Conservation (phyloP, 129 eudicot species). For the Apium graveolens region DNA sequence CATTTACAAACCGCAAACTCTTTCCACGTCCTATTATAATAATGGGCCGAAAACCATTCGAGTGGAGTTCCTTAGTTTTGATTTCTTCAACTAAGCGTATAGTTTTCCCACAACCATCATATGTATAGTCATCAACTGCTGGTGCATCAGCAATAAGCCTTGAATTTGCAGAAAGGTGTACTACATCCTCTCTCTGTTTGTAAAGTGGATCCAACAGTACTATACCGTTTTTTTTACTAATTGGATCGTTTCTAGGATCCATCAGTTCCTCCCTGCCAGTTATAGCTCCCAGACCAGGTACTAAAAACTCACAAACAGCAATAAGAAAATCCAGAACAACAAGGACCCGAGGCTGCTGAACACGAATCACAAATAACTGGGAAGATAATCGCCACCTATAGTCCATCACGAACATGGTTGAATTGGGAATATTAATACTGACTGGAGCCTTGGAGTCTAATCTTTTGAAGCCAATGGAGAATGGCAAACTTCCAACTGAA, state of each 20-base stretch:
- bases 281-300: slow-evolving; percentile 79
- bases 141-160: slow-evolving; percentile 74
- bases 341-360: slow-evolving; percentile 89
- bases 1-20: slow-evolving; percentile 73
- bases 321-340: slow-evolving; percentile 97
- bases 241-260: slow-evolving; percentile 93
- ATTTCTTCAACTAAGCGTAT: slow-evolving; percentile 41
- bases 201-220: slow-evolving; percentile 50
- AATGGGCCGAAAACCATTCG: slow-evolving; percentile 55
- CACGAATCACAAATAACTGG: slow-evolving; percentile 74
- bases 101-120: slow-evolving; percentile 89
- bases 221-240: slow-evolving; percentile 46
- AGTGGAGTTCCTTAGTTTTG: slow-evolving; percentile 39
- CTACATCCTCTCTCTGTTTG: slow-evolving; percentile 69
- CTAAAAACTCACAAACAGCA: slow-evolving; percentile 85
- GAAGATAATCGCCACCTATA: slow-evolving; percentile 75
- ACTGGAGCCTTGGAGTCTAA: slow-evolving; percentile 33
- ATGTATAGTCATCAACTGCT: slow-evolving; percentile 73
- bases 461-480: slow-evolving; percentile 18
- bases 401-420: slow-evolving; percentile 91
- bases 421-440: slow-evolving; percentile 42
- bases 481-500: slow-evolving; percentile 18
- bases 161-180: slow-evolving; percentile 58
- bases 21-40: slow-evolving; percentile 88
- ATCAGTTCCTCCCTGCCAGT: slow-evolving; percentile 93